Base-by-base conservation (phyloP, 2,329 filamentous ascomycete species). In the Arthrobotrys megalospora region DNA sequence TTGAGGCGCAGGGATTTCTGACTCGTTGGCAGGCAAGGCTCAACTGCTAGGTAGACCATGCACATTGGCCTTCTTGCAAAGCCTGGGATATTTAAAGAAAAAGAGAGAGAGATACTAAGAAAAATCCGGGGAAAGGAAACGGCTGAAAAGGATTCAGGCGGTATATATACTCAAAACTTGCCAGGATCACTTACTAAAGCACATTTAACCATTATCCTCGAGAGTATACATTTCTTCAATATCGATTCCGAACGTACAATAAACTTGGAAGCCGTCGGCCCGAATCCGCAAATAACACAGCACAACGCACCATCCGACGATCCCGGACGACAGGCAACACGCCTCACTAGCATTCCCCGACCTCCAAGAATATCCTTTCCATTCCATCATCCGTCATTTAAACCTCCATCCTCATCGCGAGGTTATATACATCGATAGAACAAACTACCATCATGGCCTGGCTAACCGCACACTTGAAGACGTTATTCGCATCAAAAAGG, bases 241-340 rank as follows among this genome's bases (percentile, higher is more conserved):
- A 12, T 24, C 63, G n/a, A 38, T n/a, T n/a, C n/a, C n/a, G n/a
- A n/a, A n/a, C n/a, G n/a, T n/a, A n/a, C n/a, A n/a, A n/a, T n/a
- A n/a, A n/a, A n/a, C n/a, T 41, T 52, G 7, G 32, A 43, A 16
- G 16, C 43, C 28, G 32, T 70, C 52, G 55, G 55, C 55, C 24
- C 66, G 66, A 70, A 55, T 36, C n/a, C 66, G n/a, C 52, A 73
- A 73, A 73, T 73, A 73, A 53, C 69, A 73, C 69, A 50, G 47
- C 34, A 41, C 60, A 64, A 64, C 60, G 41, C 60, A 48, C 19
- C 41, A 34, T 47, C 41, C 60, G 43, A 48, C n/a, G n/a, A 41
- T 62, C 52, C 67, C 55, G 67, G 32, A 36, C 64, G 21, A 38
- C 64, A 55, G 5, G 21, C 48, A 68, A 68, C 64, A 60, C 65